phyloP scores from a whole-genome alignment of 164 flowering plant genomes.

The Platanus orientalis region DNA sequence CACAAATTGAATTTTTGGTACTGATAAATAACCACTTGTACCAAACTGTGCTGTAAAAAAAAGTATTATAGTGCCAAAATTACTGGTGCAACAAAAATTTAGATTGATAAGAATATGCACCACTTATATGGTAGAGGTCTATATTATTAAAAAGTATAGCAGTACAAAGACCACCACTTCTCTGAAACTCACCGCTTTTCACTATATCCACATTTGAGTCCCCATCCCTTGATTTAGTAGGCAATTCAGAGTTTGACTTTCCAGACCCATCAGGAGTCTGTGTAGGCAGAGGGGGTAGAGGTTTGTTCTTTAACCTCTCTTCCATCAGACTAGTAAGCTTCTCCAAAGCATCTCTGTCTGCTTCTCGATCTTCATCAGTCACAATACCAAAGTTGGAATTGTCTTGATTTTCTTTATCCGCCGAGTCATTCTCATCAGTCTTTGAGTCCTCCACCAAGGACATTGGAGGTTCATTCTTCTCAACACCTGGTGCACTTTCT shows the following conservation, averaged over 20 bases:
- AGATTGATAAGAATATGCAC: too few relatives aligned
- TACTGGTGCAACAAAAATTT: too few relatives aligned
- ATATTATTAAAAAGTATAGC: too few relatives aligned
- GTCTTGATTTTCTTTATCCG: conserved; percentile 49
- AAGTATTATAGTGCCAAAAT: too few relatives aligned
- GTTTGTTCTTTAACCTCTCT: conserved; percentile 78
- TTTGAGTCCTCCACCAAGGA: conserved; percentile 42
- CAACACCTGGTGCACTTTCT: conserved; percentile 40
- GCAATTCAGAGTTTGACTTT: conserved; percentile 46
- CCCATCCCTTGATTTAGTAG: conserved; percentile 60
- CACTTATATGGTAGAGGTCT: too few relatives aligned
- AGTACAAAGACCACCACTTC: too few relatives aligned
- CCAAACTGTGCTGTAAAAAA: too few relatives aligned
- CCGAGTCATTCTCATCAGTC: conserved; percentile 38
- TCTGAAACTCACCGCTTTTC: conserved; percentile 43
- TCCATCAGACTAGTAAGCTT: conserved; percentile 71
- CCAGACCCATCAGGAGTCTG: conserved; percentile 43
- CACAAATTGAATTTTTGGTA: too few relatives aligned
- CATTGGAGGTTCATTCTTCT: conserved; percentile 34
- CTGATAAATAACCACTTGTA: too few relatives aligned
- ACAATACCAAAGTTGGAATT: conserved; percentile 70
- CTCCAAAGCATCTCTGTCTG: conserved; percentile 69
- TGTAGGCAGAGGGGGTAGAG: conserved; percentile 75
- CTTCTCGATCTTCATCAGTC: conserved; percentile 82
- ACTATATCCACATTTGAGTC: conserved; percentile 61